These are phyloP conservation scores for Trichosanthes cucumerina DNA, from an alignment of 306 rosid species.

Conservation along the genomic window DNA sequence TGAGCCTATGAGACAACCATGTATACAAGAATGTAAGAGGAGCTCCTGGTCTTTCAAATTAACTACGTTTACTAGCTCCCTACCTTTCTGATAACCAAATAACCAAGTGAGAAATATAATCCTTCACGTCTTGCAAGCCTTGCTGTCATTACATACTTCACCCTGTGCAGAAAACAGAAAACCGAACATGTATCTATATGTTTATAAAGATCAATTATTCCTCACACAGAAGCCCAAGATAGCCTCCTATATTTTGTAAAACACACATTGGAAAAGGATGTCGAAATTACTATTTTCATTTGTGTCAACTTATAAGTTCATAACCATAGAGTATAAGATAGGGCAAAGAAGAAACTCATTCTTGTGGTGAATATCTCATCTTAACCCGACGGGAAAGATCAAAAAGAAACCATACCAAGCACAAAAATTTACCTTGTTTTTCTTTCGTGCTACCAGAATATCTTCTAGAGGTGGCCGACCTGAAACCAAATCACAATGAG, in stretches of 20 bases:
- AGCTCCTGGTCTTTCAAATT: neutral
- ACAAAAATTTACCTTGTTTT: constrained; percentile 42
- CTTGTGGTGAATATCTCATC: neutral
- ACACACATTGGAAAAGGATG: neutral
- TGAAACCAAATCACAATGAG: constrained; percentile 16
- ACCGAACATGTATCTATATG: neutral
- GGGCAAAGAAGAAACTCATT: neutral
- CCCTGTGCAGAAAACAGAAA: constrained; percentile 29
- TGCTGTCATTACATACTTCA: constrained; percentile 52
- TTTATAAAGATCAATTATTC: neutral
- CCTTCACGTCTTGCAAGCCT: constrained; percentile 27
- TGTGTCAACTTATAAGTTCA: neutral
- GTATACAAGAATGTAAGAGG: neutral
- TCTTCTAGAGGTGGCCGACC: constrained; percentile 79
- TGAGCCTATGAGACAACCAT: neutral
- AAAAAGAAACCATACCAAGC: neutral
- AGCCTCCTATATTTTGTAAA: neutral
- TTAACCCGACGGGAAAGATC: neutral
- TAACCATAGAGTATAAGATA: neutral
- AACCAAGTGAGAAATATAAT: neutral
- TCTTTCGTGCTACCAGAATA: constrained; percentile 49
- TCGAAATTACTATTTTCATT: neutral
- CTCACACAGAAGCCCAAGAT: neutral
- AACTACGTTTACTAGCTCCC: neutral
- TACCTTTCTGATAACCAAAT: neutral